Evolutionary conservation across 768 basidiomycete genomes (phyloP), one percentile per base, ranked within the genome.

Genomic region (Coprinopsis strossmayeri): DNA sequence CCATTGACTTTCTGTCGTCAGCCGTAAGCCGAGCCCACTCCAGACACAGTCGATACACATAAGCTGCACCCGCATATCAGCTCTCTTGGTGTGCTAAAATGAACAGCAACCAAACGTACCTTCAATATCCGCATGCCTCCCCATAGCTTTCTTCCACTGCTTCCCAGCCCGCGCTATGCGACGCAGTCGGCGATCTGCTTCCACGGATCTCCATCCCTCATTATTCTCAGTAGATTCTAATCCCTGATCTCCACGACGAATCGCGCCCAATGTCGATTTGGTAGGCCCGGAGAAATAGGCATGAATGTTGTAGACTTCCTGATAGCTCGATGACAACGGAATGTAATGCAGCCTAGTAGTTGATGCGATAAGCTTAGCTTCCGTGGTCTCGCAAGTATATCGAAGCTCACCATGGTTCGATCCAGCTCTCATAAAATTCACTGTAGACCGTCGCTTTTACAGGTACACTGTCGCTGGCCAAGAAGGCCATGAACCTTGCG

Each of bases 141-240:
- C 91, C 17, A 91, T 76, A 0, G 81, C 87, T 57, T 79, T 77
- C 64, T 87, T 91, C 95, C 95, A 98, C 50, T 88, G 78, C 59
- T 92, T 84, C n/a, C 95, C 94, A 1, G 92, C 91, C 35, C 83
- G 70, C 0, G 95, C 94, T 32, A 98, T 95, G 56, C 88, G 77
- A 32, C 82, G 72, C 48, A 93, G 67, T 40, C 83, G 75, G 23
- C 70, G 69, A 59, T 95, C 91, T 3, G 87, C 87, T 51, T 90
- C 81, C 3, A 66, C 56, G 17, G 69, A 60, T 46, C 60, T 56
- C 30, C 70, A 66, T 42, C 63, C 61, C 44, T 70, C 65, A 32
- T 56, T 56, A 42, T 67, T 64, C 3, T 38, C 9, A 7, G 37
- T 11, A 38, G 35, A 18, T 18, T 17, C 35, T 38, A 17, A 11